A percentile compares a stretch with the other conserved stretches of the same genome.
phyloP scores from a whole-genome alignment of 2,329 filamentous ascomycete species.

The Ascochyta pisi region DNA sequence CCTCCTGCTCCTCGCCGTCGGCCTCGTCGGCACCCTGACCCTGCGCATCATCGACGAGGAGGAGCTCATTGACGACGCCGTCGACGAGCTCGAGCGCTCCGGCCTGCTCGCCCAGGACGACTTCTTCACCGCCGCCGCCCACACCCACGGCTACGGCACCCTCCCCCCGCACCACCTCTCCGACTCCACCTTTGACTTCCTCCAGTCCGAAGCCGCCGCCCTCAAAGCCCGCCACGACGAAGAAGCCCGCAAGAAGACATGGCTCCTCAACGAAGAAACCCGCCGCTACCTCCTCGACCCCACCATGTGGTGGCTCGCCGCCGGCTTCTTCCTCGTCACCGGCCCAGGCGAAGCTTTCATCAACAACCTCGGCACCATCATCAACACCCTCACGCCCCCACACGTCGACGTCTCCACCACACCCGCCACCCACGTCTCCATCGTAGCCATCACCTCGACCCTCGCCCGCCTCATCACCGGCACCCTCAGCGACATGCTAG shows the following conservation, averaged over 20 bases:
- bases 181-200: constrained; percentile 56
- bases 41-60: constrained; percentile 83
- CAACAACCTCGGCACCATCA: constrained; percentile 94
- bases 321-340: constrained; percentile 90
- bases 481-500: constrained; percentile 85
- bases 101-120: constrained; percentile 79
- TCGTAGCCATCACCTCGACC: constrained; percentile 89
- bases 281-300: constrained; percentile 81
- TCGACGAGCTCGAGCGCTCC: constrained; percentile 89
- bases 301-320: constrained; percentile 95
- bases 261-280: constrained; percentile 91
- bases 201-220: constrained; percentile 55
- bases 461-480: constrained; percentile 89
- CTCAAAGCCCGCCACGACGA: constrained; percentile 57
- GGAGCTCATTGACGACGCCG: constrained; percentile 86
- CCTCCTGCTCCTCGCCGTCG: constrained; percentile 71
- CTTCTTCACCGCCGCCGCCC: constrained; percentile 68
- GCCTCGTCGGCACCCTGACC: constrained; percentile 74
- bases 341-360: constrained; percentile 98
- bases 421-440: constrained; percentile 87
- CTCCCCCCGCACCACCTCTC: constrained; percentile 56
- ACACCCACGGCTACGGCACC: constrained; percentile 69
- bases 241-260: constrained; percentile 78
- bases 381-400: constrained; percentile 79
- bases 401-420: constrained; percentile 65